Base-by-base conservation (phyloP, 2,329 filamentous ascomycete genomes). In the Phaeomoniella chlamydospora region DNA sequence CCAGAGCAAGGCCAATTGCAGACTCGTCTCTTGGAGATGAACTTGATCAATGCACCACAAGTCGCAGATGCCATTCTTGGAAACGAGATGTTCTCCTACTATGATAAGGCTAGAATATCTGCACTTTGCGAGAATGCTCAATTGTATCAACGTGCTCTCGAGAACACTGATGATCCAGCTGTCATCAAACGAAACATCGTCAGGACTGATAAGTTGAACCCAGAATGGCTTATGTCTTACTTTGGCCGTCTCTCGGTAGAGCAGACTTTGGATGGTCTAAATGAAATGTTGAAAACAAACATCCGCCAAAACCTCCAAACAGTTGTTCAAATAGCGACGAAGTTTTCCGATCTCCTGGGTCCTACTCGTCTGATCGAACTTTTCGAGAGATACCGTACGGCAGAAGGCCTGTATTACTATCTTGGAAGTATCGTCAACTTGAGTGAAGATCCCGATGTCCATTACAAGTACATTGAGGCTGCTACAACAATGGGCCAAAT, bases 381-480 rank as follows among this genome's bases (percentile, higher is more conserved):
- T 4, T 80, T 98, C 35, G 90, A 98, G 66, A 94, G 93, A 67
- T 93, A 96, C 66, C 87, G 90, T 59, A 96, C 90, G 22, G 79
- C 85, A 3, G 90, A 98, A 59, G 90, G 90, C 56, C 76, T 98
- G 3, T 98, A 90, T 72, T 94, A 94, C 67, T 98, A 94, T 63
- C 76, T 98, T 12, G 90, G 90, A 42, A 94, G 87, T 56, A 92
- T 98, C 48, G 88, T 98, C 60, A 98, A 98, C 57, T 68, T 98
- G 33, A 93, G 84, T 39, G 85, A 96, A 57, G 90, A 96, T 49
- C 72, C 81, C 15, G 90, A 98, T 54, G 90, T 98, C 18, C 82
- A 90, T 55, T 98, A 94, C 77, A 98, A 98, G 70, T 98, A 98
- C 61, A 94, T 98, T 40, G 88, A 98, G 62, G 86, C 90, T 38